Conservation (phyloP, 2,329 filamentous ascomycete species). For the Arthrinium phaeospermum region DNA sequence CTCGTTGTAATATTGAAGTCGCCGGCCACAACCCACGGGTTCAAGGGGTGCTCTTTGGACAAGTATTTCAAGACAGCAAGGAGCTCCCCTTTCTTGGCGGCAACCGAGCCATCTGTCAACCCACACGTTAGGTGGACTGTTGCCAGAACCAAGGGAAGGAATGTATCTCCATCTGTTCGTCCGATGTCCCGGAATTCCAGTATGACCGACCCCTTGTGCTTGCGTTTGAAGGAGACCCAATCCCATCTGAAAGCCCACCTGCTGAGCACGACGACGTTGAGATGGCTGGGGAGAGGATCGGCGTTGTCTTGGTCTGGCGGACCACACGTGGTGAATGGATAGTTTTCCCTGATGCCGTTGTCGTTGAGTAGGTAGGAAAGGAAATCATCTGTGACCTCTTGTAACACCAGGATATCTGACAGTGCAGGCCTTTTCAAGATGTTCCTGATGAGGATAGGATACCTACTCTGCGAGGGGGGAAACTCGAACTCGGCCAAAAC, state of each 20-base stretch:
- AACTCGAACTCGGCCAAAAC: constrained; percentile 57
- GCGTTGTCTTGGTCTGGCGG: constrained; percentile 57
- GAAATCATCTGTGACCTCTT: constrained; percentile 71
- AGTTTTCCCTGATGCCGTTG: constrained; percentile 50
- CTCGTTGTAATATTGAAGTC: constrained; percentile 72
- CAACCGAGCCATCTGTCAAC: constrained; percentile 62
- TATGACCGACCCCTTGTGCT: constrained; percentile 64
- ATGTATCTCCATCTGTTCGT: constrained; percentile 31
- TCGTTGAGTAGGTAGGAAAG: constrained; percentile 59
- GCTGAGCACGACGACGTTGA: constrained; percentile 67
- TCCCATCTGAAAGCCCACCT: constrained; percentile 61
- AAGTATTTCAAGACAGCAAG: constrained; percentile 56
- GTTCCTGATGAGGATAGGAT: constrained; percentile 50
- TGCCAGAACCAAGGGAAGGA: constrained; percentile 54
- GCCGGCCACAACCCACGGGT: constrained; percentile 64
- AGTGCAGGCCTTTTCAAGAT: constrained; percentile 48
- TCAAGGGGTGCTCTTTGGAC: constrained; percentile 42
- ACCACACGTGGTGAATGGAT: constrained; percentile 63
- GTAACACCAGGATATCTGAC: constrained; percentile 58
- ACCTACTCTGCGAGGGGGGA: constrained; percentile 49
- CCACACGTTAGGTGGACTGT: constrained; percentile 68
- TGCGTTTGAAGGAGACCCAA: constrained; percentile 56
- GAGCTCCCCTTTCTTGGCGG: constrained; percentile 62
- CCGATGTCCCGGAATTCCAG: constrained; percentile 45
- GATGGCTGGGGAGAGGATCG: constrained; percentile 62